Base-by-base conservation (phyloP, 2,329 filamentous ascomycete genomes). In the Aspergillus fijiensis region DNA sequence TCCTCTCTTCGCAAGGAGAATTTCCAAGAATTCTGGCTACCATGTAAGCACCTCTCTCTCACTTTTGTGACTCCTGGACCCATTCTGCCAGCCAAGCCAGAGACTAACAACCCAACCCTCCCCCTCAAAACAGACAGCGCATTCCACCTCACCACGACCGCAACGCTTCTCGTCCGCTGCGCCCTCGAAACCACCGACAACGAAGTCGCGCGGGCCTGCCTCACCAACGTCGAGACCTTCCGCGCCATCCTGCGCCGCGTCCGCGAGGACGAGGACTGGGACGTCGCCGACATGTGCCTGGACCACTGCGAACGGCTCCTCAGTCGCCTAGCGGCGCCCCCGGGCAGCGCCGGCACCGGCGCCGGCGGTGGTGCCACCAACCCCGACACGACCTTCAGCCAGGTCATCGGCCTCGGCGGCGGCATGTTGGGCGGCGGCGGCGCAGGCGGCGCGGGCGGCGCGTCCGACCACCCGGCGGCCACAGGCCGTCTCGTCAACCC, bases 211-310 rank as follows among this genome's bases (percentile, higher is more conserved):
- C 77, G 76, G 9, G 74, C 77, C 3, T 81, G 79, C 55, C 76
- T 84, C 51, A 59, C 74, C 6, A 80, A 80, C 27, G 80, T 84
- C 2, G 77, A 83, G 59, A 76, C 75, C 2, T 74, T 83, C 48
- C 79, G 81, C 42, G 74, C 76, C 7, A 78, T 81, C 33, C 77
- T 84, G 7, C 78, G 79, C 47, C 73, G 76, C 51, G 80, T 81
- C 23, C 74, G 77, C 14, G 78, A 80, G 31, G 79, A 82, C 54
- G 79, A 82, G 65, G 79, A 82, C 53, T 85, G 83, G 82, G 83
- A 85, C 62, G 77, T 85, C 9, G 82, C 82, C 7, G 79, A 82
- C 52, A 84, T 83, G 70, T 84, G 81, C 49, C 70, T 85, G 3
- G 81, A 84, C 47, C 77, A 80, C 66, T 80, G 78, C 67, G 79